Percentiles rank a stretch among this genome's conserved stretches.
These are phyloP conservation scores for Ogataea pignaliae DNA, from an alignment of 805 yeast genomes.

Conservation along the genomic window DNA sequence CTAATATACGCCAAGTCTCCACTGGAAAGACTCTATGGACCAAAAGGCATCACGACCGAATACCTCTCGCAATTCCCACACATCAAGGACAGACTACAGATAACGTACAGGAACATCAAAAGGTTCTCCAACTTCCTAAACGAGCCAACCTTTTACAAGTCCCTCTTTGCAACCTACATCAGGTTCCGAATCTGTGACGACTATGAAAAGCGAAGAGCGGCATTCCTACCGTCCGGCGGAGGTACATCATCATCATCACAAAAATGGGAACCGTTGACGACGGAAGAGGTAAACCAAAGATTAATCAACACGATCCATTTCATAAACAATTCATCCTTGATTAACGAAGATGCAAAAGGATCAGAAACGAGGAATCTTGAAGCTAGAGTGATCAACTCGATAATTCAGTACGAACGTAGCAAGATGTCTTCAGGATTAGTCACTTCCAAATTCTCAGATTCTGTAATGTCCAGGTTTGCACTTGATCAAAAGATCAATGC, in stretches of 20 bases:
- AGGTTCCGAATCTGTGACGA: slow-evolving; percentile 22
- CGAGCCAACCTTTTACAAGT: slow-evolving; percentile 4
- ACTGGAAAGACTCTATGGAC: slow-evolving; percentile 17
- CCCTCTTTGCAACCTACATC: slow-evolving; percentile 6
- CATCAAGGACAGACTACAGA: slow-evolving; percentile 3
- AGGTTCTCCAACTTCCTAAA: slow-evolving; percentile 13
- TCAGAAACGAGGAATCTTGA: slow-evolving; percentile 6
- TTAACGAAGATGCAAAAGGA: slow-evolving; percentile 1
- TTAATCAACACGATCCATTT: slow-evolving; percentile 23
- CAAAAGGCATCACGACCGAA: slow-evolving; percentile 14
- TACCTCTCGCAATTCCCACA: slow-evolving; percentile 8
- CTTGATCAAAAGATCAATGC: neutral
- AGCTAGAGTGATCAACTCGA: slow-evolving; percentile 12
- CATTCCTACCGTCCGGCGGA: slow-evolving; percentile 1
- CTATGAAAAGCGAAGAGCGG: slow-evolving; percentile 13
- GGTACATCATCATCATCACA: neutral
- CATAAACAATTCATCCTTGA: slow-evolving; percentile 21
- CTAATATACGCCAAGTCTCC: slow-evolving; percentile 11
- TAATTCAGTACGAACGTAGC: slow-evolving; percentile 21
- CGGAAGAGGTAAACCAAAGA: slow-evolving; percentile 11
- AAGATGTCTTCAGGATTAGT: slow-evolving; percentile 7
- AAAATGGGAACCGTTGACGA: slow-evolving; percentile 1
- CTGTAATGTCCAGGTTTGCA: neutral
- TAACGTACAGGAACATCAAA: slow-evolving; percentile 19
- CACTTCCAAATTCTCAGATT: neutral